Evolutionary conservation across 1,284 basidiomycete species (phyloP), one percentile per base, ranked within the genome.

Genomic region (Porodaedalea pini): DNA sequence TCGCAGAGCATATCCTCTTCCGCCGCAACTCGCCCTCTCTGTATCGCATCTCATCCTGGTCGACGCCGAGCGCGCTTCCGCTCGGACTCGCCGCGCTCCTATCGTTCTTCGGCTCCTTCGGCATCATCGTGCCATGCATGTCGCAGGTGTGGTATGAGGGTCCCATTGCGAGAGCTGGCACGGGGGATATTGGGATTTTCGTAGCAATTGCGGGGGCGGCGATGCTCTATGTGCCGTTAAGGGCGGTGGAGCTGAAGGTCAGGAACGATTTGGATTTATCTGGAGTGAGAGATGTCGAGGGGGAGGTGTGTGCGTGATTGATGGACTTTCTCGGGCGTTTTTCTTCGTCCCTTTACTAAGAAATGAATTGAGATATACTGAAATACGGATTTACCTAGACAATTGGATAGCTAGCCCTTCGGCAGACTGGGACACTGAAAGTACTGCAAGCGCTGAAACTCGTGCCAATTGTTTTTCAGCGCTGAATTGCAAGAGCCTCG

Each of bases 1-100:
- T 84, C 37, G 70, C 72, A 2, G 86, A 87, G 62, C 83, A 86
- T 63, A 66, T 82, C 59, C 53, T 85, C 43, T 82, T 85, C 69
- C 78, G 82, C 2, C 64, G 67, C 15, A 65, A 62, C 29, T 64
- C 63, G n/a, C 74, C 72, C 62, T 45, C 64, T 3, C 58, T 63
- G 2, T 76, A 76, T 64, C 64, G 65, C 52, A 37, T 58, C 36
- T 29, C 57, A 2, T 15, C 69, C 71, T 82, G 79, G 79, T 66
- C 78, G 64, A 62, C 66, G 21, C 69, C 76, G 2, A 54, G 57
- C 8, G 65, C 65, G 45, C 71, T 82, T 4, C 78, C 81, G 0
- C 65, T 70, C 3, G 76, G 80, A 4, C 58, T 73, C 17, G 77
- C 83, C 2, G 81, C 80, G 1, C 62, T 79, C 2, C 39, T 75